phyloP scores from a whole-genome alignment of 1,284 basidiomycete genomes.

The Trametes hirsuta region DNA sequence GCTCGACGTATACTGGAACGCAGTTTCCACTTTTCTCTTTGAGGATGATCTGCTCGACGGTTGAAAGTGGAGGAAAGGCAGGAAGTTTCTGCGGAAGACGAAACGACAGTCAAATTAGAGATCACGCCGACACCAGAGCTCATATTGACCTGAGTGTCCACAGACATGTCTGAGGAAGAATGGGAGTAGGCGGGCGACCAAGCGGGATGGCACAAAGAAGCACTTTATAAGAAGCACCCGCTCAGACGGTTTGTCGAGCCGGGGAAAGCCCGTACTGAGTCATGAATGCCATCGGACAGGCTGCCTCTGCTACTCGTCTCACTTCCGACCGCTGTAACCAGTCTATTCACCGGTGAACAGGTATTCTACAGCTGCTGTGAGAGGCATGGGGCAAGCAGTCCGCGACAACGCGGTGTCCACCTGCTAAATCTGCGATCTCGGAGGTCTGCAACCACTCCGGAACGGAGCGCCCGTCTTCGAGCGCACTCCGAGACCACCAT shows the following conservation, averaged over 20 bases:
- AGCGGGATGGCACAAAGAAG: background rate
- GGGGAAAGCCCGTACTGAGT: constrained; percentile 8
- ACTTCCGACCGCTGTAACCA: constrained; percentile 1
- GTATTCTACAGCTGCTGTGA: background rate
- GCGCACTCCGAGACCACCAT: constrained; percentile 40
- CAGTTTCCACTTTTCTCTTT: constrained; percentile 86
- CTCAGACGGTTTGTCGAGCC: background rate
- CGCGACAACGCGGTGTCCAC: background rate
- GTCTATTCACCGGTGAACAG: background rate
- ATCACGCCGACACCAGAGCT: background rate
- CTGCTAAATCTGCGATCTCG: constrained; percentile 17
- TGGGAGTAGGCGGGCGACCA: background rate
- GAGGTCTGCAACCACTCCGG: constrained; percentile 12
- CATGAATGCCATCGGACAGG: background rate
- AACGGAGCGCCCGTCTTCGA: constrained; percentile 24
- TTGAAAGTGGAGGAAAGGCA: constrained; percentile 68
- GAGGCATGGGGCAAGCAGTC: background rate
- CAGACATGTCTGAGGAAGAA: constrained; percentile 7
- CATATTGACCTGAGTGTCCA: constrained; percentile 47
- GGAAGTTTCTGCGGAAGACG: constrained; percentile 55
- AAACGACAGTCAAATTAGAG: constrained; percentile 11
- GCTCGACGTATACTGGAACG: constrained; percentile 89
- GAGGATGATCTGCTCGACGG: constrained; percentile 73
- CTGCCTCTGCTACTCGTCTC: constrained; percentile 4
- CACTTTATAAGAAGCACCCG: background rate